phyloP scores from a whole-genome alignment of 2,329 filamentous ascomycete species.

The Aureobasidium pullulans region DNA sequence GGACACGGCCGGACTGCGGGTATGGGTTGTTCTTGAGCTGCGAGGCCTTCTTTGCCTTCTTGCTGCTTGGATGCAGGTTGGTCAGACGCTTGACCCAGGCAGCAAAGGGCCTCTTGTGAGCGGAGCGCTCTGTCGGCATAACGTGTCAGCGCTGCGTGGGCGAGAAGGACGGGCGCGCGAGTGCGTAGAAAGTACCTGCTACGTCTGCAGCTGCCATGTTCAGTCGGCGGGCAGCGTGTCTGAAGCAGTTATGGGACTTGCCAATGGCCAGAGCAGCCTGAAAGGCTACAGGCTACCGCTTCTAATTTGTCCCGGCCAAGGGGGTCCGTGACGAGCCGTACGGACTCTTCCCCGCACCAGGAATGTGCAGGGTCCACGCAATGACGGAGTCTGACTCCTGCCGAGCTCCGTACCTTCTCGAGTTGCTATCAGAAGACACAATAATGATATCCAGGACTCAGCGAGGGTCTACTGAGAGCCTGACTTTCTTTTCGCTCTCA shows the following conservation, averaged over 20 bases:
- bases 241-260: neutral
- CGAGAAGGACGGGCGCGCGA: neutral
- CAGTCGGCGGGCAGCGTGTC: neutral
- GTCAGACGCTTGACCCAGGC: constrained; percentile 92
- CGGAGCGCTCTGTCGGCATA: constrained; percentile 54
- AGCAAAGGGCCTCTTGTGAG: constrained; percentile 77
- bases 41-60: constrained; percentile 26
- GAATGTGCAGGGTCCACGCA: neutral
- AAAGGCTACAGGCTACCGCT: neutral
- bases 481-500: no score
- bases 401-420: neutral
- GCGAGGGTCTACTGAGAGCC: no score
- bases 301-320: neutral
- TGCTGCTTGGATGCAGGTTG: constrained; percentile 54
- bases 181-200: neutral
- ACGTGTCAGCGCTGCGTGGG: neutral
- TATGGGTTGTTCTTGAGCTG: constrained; percentile 70
- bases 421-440: no score
- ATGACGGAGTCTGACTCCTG: neutral
- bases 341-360: neutral
- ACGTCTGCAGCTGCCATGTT: constrained; percentile 3
- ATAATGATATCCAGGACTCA: no score
- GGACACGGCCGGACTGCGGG: constrained; percentile 61
- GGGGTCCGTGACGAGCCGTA: neutral
- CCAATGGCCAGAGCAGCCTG: neutral